These are phyloP conservation scores for Jamesozyma jinghongensis DNA, from an alignment of 805 yeast species.

Conservation along the genomic window DNA sequence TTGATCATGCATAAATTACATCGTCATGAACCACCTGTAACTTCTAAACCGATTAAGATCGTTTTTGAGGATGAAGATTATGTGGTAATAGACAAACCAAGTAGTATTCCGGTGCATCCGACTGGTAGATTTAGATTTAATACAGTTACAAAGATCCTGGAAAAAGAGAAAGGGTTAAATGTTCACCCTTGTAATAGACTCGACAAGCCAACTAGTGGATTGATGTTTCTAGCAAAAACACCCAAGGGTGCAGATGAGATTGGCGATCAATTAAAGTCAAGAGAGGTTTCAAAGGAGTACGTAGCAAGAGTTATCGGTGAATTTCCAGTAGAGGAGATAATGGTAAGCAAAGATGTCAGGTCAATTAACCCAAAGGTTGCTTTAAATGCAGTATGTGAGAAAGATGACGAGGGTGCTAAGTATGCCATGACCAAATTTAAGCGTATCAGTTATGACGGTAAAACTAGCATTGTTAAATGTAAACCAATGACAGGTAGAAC, in stretches of 20 bases:
- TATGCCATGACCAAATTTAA: slow-evolving; percentile 66
- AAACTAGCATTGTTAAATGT: slow-evolving; percentile 62
- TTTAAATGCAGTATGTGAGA: slow-evolving; percentile 44
- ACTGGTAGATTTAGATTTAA: slow-evolving; percentile 75
- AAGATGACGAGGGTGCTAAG: slow-evolving; percentile 35
- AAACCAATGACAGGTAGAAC: slow-evolving; percentile 88
- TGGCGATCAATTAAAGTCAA: slow-evolving; percentile 60
- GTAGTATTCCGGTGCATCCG: slow-evolving; percentile 94
- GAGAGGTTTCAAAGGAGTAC: slow-evolving; percentile 73
- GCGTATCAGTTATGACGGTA: slow-evolving; percentile 59
- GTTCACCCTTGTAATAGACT: slow-evolving; percentile 86
- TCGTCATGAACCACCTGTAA: slow-evolving; percentile 84
- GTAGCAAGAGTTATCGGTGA: slow-evolving; percentile 82
- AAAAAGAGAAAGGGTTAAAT: slow-evolving; percentile 44
- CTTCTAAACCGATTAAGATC: slow-evolving; percentile 46
- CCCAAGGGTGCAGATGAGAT: slow-evolving; percentile 69
- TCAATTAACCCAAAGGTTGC: slow-evolving; percentile 70
- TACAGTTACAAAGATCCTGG: slow-evolving; percentile 67
- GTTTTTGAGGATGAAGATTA: slow-evolving; percentile 68
- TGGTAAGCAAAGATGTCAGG: slow-evolving; percentile 56
- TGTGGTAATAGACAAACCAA: slow-evolving; percentile 83
- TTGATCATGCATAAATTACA: slow-evolving; percentile 69
- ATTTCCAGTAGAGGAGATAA: slow-evolving; percentile 53
- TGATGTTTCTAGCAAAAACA: slow-evolving; percentile 82
- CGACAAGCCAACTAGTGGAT: slow-evolving; percentile 86